These are phyloP conservation scores for Tetrastigma voinierianum DNA, from an alignment of 164 flowering plant genomes.

Conservation along the genomic window DNA sequence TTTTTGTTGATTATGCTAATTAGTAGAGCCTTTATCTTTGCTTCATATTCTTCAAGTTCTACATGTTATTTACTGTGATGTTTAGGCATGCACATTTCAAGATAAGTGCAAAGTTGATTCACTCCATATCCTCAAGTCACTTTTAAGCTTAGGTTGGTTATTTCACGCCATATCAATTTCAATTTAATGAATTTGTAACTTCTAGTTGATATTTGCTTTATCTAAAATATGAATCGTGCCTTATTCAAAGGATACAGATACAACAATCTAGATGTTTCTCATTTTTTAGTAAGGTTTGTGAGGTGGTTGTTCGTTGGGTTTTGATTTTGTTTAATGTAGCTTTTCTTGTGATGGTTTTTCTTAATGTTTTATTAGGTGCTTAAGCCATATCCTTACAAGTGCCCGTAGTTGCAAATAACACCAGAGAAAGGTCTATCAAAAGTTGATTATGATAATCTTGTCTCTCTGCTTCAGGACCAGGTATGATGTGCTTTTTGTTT, in stretches of 20 bases:
- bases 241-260: constrained; percentile 69
- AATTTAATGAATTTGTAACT: neutral
- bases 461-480: constrained; percentile 81
- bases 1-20: no score
- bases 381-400: constrained; percentile 92
- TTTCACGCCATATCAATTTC: neutral
- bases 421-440: constrained; percentile 74
- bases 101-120: constrained; percentile 81
- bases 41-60: no score
- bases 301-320: neutral
- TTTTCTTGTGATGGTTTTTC: neutral
- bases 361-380: constrained; percentile 42
- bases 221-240: constrained; percentile 57
- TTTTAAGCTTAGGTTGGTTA: constrained; percentile 66
- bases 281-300: constrained; percentile 70
- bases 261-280: constrained; percentile 64
- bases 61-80: constrained; percentile 2
- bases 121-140: constrained; percentile 57
- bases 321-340: neutral
- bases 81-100: constrained; percentile 86
- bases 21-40: no score
- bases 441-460: constrained; percentile 61
- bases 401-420: constrained; percentile 75
- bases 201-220: neutral
- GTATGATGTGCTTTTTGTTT: constrained; percentile 26